phyloP scores from a whole-genome alignment of 2,329 filamentous ascomycete species.

The Cercospora sesami region DNA sequence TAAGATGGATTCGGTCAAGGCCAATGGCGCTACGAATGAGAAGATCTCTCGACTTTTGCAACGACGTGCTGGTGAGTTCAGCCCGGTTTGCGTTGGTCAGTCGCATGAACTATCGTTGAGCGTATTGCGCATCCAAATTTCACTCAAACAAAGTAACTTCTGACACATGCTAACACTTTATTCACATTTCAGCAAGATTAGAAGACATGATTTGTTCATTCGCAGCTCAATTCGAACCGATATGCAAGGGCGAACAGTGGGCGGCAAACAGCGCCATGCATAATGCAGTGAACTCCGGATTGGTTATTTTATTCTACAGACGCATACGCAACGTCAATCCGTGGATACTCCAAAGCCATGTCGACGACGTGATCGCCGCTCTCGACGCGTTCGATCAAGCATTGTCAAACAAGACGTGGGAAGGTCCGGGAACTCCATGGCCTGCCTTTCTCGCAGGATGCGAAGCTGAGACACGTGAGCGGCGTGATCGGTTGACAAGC shows the following conservation, averaged over 20 bases:
- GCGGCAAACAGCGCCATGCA: conserved; percentile 38
- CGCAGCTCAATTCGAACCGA: conserved; percentile 9
- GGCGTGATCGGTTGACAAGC: background rate
- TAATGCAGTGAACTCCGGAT: conserved; percentile 43
- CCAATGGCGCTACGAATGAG: background rate
- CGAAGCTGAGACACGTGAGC: conserved; percentile 35
- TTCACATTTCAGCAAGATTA: background rate
- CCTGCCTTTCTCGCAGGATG: conserved; percentile 46
- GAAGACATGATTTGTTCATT: conserved; percentile 21
- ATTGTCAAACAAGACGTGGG: conserved; percentile 30
- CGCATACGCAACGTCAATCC: conserved; percentile 44
- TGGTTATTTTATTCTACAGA: conserved; percentile 48
- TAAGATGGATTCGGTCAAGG: conserved; percentile 11
- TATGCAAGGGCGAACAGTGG: background rate
- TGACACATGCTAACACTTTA: background rate
- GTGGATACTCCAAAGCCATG: conserved; percentile 43
- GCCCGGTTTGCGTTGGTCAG: background rate
- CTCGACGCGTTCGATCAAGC: conserved; percentile 36
- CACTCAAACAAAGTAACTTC: background rate
- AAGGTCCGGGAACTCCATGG: conserved; percentile 39
- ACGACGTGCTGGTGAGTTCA: conserved; percentile 3
- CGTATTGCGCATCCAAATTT: background rate
- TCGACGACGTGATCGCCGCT: conserved; percentile 40
- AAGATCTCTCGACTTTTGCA: background rate
- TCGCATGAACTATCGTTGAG: background rate